Base-by-base conservation (phyloP, 2,329 filamentous ascomycete species). In the Samsoniella hepiali region DNA sequence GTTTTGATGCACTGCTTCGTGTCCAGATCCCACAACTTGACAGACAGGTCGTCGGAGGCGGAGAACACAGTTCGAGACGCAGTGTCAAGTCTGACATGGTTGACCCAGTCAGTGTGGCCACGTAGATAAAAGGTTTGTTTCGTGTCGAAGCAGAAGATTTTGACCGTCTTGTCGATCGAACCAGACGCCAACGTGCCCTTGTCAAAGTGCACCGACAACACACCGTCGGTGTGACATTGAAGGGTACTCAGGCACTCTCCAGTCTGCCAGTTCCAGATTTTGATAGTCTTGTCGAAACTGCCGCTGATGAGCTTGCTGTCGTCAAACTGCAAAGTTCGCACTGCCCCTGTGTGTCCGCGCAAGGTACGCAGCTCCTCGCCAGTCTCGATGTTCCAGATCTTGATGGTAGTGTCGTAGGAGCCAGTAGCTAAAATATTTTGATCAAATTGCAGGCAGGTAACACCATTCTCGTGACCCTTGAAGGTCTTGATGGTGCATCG, bases 241-340 rank as follows among this genome's bases (percentile, higher is more conserved):
- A 96, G 88, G 0, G 90, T 96, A 56, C 89, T 90, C 63, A 97
- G 83, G 69, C 91, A 93, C 69, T 92, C 86, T 54, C 95, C 95
- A 0, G 92, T 97, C 66, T 90, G 86, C 93, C 93, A 97, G 72
- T 99, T 96, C 95, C 95, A 99, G 40, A 99, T 87, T 73, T 91
- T 93, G 70, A 99, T 84, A 5, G 89, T 96, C 56, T 87, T 85
- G 74, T 98, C 95, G 63, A 97, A 82, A 72, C 91, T 93, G 58
- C 93, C 95, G 63, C 90, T 96, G 72, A 97, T 93, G 65, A 99
- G 83, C 71, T 96, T 96, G 62, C 86, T 88, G 68, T 96, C 91
- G 71, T 97, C 93, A 71, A 98, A 98, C 72, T 98, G 93, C 44
- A 99, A 82, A 62, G 93, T 91, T 47, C 95, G 86, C 65, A 99